Evolutionary conservation across 805 yeast species (phyloP), one percentile per base, ranked within the genome.

Genomic region (Wickerhamomyces hampshirensis): DNA sequence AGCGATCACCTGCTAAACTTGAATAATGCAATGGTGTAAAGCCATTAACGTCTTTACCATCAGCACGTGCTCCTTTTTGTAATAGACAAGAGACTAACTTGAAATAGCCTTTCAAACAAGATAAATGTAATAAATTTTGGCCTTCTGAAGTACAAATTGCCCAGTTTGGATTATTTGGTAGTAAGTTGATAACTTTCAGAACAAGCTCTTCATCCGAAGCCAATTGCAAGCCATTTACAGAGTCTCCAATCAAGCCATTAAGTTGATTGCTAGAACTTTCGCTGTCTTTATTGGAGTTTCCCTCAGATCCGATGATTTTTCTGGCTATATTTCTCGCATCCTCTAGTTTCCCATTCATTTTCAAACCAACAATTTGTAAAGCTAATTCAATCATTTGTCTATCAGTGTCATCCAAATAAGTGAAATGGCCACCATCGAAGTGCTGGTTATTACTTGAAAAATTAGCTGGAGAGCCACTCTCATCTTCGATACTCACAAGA

Each of bases 351-450:
- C 98, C 98, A 55, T 87, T 89, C 96, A 91, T 88, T 63, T 91
- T 91, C 60, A 89, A 68, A 2, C 98, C 98, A 28, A 93, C 96
- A 50, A 93, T 93, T 56, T 93, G 98, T 50, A 93, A 69, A 2
- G 98, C 98, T 44, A 93, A 68, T 62, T 93, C 98, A 55, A 91
- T 85, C 56, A 93, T 71, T 60, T 91, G 96, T 47, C 93, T 74
- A 60, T 93, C 98, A 8, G 96, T 84, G 56, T 93, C 98, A 62
- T 93, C 97, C 30, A 87, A 73, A 54, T 93, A 93, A 0, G 98
- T 88, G 60, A 93, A 93, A 1, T 85, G 69, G 52, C 60, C 48
- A 21, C 43, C 41, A 18, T 50, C 62, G 7, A 21, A 21, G 10
- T 7, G 24, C 21, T 56, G 51, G 26, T 43, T 35, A 7, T 37